Conservation (phyloP, 371 early-diverging fungal species). For the Mucor irregularis region DNA sequence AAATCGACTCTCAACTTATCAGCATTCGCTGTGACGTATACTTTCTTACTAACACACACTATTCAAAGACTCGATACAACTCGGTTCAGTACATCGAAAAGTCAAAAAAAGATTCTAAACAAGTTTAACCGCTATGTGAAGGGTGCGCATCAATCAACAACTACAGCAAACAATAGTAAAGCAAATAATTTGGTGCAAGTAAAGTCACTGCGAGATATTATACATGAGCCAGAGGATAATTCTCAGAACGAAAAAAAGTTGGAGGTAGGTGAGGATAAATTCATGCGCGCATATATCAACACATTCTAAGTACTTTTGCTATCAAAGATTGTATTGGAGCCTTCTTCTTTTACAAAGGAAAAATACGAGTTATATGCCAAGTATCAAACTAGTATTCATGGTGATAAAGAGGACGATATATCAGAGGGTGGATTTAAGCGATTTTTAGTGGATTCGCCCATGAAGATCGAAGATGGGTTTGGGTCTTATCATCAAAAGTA, state of each 20-base stretch:
- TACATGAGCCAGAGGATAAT: constrained; percentile 18
- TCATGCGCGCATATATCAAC: no score
- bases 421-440: constrained; percentile 53
- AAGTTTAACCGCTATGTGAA: constrained; percentile 60
- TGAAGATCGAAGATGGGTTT: constrained; percentile 44
- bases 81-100: constrained; percentile 56
- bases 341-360: constrained; percentile 68
- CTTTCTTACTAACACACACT: background rate
- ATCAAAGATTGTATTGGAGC: constrained; percentile 62
- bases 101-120: constrained; percentile 69
- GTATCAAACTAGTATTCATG: constrained; percentile 83
- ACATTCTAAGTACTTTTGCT: no score
- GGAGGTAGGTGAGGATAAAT: constrained; percentile 1
- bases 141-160: constrained; percentile 25
- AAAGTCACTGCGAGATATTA: constrained; percentile 7
- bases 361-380: constrained; percentile 74
- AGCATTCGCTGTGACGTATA: no score
- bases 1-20: no score
- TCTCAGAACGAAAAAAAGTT: constrained; percentile 9
- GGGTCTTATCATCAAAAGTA: constrained; percentile 92
- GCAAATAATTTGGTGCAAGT: constrained; percentile 14
- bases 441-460: constrained; percentile 81
- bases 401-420: constrained; percentile 64
- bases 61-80: constrained; percentile 49
- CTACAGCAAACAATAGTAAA: constrained; percentile 16